Base-by-base conservation (phyloP, 768 basidiomycete species). In the Tylopilus plumbeoviolaceoides region DNA sequence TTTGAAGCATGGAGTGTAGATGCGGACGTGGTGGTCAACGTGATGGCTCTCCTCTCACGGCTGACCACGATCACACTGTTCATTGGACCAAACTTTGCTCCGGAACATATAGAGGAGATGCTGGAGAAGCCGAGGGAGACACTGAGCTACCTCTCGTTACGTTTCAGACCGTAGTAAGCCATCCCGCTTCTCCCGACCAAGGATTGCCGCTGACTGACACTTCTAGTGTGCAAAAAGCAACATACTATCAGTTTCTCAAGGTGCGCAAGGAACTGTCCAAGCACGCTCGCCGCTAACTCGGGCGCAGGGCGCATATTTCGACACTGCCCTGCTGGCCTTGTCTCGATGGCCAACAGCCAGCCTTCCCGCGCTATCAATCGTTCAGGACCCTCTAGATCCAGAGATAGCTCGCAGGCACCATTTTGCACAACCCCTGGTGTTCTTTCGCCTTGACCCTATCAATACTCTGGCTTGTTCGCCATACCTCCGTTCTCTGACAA, bases 351-450 rank as follows among this genome's bases (percentile, higher is more conserved):
- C 84, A 4, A 20, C 63, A 11, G 44, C 50, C 9, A 57, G 67
- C 15, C 66, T 86, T 2, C 70, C 73, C 1, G 68, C 69, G 0
- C 61, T 88, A 3, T 88, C 85, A 4, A 78, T 89, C 44, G 72
- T 87, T 11, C 87, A 89, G 69, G 87, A 89, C 55, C 77, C 82
- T 2, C 68, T 82, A 4, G 74, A 78, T 36, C 63, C 73, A 1
- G 67, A 71, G 27, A 63, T 74, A 31, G 72, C 72, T 14, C 65
- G 60, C 6, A 65, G 39, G 30, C 55, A 59, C 15, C 60, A 71
- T 33, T 87, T 88, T 55, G 94, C 93, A 1, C 94, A 95, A 62
- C 94, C 94, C 1, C 77, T 97, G 57, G 89, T 92, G 3, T 91
- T 94, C 71, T 89, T 89, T 66, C 78, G 78, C 39, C 73, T 95